Evolutionary conservation across 1,139 yeast species (phyloP), one percentile per base, ranked within the genome.

Genomic region (Pichia sp.): DNA sequence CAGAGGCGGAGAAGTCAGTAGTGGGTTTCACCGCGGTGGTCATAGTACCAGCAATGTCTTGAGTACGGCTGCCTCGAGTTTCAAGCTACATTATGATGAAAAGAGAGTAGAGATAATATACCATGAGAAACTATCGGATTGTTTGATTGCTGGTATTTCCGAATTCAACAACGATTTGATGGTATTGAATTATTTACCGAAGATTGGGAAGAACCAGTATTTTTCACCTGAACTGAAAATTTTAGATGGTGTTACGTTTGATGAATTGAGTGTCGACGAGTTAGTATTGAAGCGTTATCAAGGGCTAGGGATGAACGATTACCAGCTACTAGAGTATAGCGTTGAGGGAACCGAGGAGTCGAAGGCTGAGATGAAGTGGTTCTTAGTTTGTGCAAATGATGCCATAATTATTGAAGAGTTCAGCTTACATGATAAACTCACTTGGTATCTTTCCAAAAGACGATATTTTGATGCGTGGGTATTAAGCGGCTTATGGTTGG

Each of bases 221-320:
- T 49, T 50, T 8, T 73, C 81, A 5, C 97, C 98, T 0, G 97
- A 90, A 59, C 70, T 93, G 32, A 80, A 85, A 59, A 74, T 92
- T 5, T 72, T 89, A 23, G 85, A 86, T 64, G 75, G 85, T 4
- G 66, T 75, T 1, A 80, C 83, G 8, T 90, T 95, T 5, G 87
- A 82, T 56, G 95, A 89, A 54, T 77, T 81, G n/a, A 85, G 87
- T 57, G 92, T 86, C 43, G 97, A 93, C 69, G 96, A 87, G 64
- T 76, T 93, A 8, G 83, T 87, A 0, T 71, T 90, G 56, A 79
- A 78, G 52, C 80, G 81, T 49, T 80, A 75, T 50, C 77, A 81
- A 45, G 75, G 78, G 29, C 71, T 90, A 40, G 93, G 96, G 0
- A 75, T 88, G 31, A 92, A 92, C 67, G 98, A 93, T 67, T 88